Conservation (phyloP, 2,329 filamentous ascomycete species). For the Fusarium kyushuense region DNA sequence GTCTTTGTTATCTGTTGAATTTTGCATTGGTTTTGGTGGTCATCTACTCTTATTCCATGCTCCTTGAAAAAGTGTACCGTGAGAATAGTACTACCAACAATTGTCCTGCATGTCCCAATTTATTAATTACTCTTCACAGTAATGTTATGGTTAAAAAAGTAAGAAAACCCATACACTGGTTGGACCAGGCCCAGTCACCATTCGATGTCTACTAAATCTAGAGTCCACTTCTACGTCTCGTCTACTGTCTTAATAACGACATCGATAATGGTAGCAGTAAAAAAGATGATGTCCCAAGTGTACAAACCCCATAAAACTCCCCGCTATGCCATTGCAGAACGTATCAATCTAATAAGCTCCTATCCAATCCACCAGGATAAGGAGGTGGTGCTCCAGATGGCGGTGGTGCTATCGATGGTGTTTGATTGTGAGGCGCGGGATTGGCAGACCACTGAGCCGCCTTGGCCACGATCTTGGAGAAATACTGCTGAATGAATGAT, state of each 20-base stretch:
- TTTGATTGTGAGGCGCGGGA: constrained; percentile 12
- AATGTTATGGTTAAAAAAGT: fast-evolving
- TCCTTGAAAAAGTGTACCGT: neutral
- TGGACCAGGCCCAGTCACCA: neutral
- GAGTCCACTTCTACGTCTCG: constrained; percentile 24
- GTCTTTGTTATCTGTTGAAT: too few relatives aligned
- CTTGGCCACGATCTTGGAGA: constrained; percentile 74
- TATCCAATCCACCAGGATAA: constrained; percentile 14
- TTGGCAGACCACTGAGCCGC: constrained; percentile 55
- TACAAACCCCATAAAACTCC: constrained; percentile 35
- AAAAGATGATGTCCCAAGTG: constrained; percentile 6
- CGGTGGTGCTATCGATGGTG: constrained; percentile 24
- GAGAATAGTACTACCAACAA: neutral
- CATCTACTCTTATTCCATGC: too few relatives aligned
- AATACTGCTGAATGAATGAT: constrained; percentile 82
- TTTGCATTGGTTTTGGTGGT: too few relatives aligned
- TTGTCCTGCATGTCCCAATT: too few relatives aligned
- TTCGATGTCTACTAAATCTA: constrained; percentile 22
- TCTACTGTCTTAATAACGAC: neutral
- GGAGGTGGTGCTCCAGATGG: constrained; percentile 43
- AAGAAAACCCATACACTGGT: neutral
- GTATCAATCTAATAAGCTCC: constrained; percentile 43
- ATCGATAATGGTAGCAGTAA: constrained; percentile 6
- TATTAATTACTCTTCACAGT: too few relatives aligned
- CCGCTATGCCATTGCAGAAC: constrained; percentile 24